Percentiles rank a stretch among this genome's conserved stretches.
Conservation (phyloP, 23 red algal species). For the Gracilariopsis chorda region DNA sequence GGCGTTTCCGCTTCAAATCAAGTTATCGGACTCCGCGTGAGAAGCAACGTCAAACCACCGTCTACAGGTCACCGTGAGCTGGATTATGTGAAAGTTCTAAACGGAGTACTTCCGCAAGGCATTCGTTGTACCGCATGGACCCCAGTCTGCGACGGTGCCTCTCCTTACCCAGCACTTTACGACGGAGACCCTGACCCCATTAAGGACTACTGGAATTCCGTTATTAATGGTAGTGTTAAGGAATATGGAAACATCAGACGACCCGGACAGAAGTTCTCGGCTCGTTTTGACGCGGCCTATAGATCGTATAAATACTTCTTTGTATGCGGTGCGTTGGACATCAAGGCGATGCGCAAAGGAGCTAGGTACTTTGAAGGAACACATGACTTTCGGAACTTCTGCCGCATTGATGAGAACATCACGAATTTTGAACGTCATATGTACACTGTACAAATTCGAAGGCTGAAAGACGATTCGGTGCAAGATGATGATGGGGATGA, state of each 20-base stretch:
- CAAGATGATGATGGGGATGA: background rate
- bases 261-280: conserved; percentile 63
- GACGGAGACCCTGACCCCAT: conserved; percentile 21
- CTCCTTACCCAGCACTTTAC: background rate
- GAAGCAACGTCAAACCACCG: conserved; percentile 55
- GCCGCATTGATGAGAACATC: conserved; percentile 84
- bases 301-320: conserved; percentile 96
- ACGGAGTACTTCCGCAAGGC: conserved; percentile 64
- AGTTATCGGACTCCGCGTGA: conserved; percentile 74
- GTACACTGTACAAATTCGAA: conserved; percentile 48
- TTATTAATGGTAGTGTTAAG: background rate
- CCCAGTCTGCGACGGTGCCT: conserved; percentile 48
- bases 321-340: conserved; percentile 39
- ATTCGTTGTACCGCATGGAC: conserved; percentile 86
- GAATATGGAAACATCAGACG: background rate
- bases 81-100: conserved; percentile 91
- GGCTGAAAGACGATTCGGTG: conserved; percentile 12
- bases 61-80: conserved; percentile 47
- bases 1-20: conserved; percentile 91
- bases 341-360: conserved; percentile 74
- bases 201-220: conserved; percentile 39
- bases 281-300: conserved; percentile 78
- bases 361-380: conserved; percentile 72
- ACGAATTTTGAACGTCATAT: conserved; percentile 73
- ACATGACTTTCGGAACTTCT: conserved; percentile 99